Base-by-base conservation (phyloP, 2,329 filamentous ascomycete species). In the Phialemoniopsis sp. region DNA sequence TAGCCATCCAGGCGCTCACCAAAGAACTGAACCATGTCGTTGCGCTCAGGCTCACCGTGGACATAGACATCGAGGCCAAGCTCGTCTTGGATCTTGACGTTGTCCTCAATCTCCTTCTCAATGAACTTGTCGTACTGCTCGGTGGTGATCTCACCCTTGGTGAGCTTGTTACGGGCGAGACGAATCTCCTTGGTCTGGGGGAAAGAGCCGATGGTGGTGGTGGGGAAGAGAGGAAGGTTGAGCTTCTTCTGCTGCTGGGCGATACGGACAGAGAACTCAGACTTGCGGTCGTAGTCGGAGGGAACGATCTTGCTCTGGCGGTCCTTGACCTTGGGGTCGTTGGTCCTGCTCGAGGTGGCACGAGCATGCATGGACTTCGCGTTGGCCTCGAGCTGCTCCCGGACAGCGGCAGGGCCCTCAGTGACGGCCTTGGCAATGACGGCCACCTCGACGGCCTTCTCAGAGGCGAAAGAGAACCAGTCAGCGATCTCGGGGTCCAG, bases 21-120 rank as follows among this genome's bases (percentile, higher is more conserved):
- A 58, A 98, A 98, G 84, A 96, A 98, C 73, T 98, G 93, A 39
- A 98, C 93, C 93, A 98, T 98, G 83, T 98, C 93, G 76, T 98
- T 98, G 68, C 93, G 89, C 82, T 98, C 93, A 45, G 93, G 93
- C 80, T 98, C 93, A 64, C 93, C 93, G 77, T 98, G 93, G 51
- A 98, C 93, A 64, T 87, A 88, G 66, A 98, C 93, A 57, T 98
- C 93, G 40, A 98, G 85, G 67, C 82, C 89, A 59, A 98, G 90
- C 76, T 97, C 93, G 60, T 97, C 89, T 76, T 98, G 93, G 68
- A 97, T 87, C 78, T 89, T 87, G 71, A 98, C 80, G 62, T 91
- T 89, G 48, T 94, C 85, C 59, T 89, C 77, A 57, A 98, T 98
- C 81, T 98, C 93, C 78, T 95, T 87, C 80, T 97, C 88, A 56